phyloP scores from a whole-genome alignment of 2,329 filamentous ascomycete genomes.

The Chaetomiaceae sp. region DNA sequence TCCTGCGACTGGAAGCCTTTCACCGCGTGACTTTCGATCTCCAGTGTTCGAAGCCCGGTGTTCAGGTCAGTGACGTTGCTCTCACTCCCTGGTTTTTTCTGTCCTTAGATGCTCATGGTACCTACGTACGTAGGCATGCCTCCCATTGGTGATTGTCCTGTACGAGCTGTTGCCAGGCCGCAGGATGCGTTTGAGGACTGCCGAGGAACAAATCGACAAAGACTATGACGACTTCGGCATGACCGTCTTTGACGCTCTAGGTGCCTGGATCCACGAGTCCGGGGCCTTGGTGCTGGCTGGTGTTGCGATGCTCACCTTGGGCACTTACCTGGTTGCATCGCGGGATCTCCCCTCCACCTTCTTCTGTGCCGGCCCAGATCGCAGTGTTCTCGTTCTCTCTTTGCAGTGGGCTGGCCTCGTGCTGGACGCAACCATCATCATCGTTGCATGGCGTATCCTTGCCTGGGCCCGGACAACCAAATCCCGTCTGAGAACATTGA shows the following conservation, averaged over 20 bases:
- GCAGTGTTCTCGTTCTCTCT: constrained; percentile 30
- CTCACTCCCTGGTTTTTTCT: no score
- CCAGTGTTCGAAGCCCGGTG: constrained; percentile 44
- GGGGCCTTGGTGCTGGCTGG: constrained; percentile 33
- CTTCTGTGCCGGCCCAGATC: constrained; percentile 44
- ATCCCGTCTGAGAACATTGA: constrained; percentile 40
- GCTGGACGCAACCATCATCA: constrained; percentile 41
- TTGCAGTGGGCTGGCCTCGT: constrained; percentile 41
- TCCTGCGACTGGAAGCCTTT: constrained; percentile 43
- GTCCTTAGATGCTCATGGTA: neutral
- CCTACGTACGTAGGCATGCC: constrained; percentile 35
- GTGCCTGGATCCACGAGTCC: constrained; percentile 41
- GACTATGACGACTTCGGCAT: constrained; percentile 42
- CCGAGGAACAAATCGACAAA: constrained; percentile 13
- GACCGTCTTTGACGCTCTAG: constrained; percentile 42
- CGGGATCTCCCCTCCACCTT: constrained; percentile 42
- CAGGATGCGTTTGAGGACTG: constrained; percentile 21
- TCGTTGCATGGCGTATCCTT: constrained; percentile 47
- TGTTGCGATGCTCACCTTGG: constrained; percentile 36
- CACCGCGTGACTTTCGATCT: constrained; percentile 40
- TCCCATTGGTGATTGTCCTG: constrained; percentile 39
- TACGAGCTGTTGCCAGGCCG: constrained; percentile 40
- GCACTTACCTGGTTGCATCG: constrained; percentile 36
- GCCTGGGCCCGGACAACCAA: constrained; percentile 45
- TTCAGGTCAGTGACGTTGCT: no score